phyloP scores from a whole-genome alignment of 371 early-diverging fungal genomes.

The Apophysomyces variabilis region DNA sequence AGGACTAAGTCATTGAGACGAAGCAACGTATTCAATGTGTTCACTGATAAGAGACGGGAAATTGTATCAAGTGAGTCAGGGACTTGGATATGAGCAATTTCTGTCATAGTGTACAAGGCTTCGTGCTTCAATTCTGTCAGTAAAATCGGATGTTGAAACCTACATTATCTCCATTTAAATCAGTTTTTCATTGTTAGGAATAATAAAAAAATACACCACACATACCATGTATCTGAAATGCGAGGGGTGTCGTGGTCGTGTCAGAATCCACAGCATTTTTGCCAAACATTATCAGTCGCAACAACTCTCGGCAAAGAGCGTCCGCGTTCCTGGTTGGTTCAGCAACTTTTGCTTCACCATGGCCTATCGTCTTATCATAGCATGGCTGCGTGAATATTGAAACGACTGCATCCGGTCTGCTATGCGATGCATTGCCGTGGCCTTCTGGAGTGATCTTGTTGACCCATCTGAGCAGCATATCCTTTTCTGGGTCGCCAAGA shows the following conservation, averaged over 20 bases:
- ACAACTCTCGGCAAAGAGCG: constrained; percentile 11
- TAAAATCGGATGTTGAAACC: constrained; percentile 15
- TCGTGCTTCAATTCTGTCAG: constrained; percentile 6
- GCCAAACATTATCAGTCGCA: constrained; percentile 12
- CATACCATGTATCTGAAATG: constrained; percentile 13
- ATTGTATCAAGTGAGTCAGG: background rate
- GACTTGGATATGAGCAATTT: background rate
- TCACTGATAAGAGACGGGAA: background rate
- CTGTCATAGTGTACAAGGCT: constrained; percentile 14
- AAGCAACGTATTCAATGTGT: constrained; percentile 7
- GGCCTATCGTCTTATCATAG: constrained; percentile 9
- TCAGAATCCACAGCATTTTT: constrained; percentile 13
- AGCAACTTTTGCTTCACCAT: constrained; percentile 20
- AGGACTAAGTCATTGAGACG: background rate
- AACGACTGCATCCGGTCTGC: background rate
- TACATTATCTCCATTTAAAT: constrained; percentile 3
- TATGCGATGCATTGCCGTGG: background rate
- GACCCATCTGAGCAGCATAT: background rate
- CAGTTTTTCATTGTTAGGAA: background rate
- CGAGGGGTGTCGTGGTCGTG: background rate
- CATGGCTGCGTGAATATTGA: constrained; percentile 12
- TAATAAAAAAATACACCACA: background rate
- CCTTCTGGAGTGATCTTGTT: background rate
- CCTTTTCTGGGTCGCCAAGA: background rate
- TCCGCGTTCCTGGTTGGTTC: constrained; percentile 9